Evolutionary conservation across 2,329 filamentous ascomycete genomes (phyloP), one percentile per base, ranked within the genome.

Genomic region (Cercospora canescens): DNA sequence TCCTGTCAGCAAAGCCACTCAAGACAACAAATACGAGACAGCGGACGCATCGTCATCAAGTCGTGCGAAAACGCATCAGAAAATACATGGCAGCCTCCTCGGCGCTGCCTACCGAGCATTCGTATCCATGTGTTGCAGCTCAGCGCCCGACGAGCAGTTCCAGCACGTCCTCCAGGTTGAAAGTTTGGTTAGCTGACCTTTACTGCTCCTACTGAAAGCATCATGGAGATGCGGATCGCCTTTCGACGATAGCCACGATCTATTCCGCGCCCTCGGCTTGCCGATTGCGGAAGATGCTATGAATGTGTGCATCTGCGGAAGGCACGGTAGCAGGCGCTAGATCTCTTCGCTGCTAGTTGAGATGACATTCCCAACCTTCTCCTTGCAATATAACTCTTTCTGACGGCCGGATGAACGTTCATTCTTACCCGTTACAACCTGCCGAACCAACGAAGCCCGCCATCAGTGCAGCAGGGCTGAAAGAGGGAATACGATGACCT

Each of bases 1-100:
- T 56, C 28, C 52, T 56, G 52, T 56, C 52, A 56, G 52, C 52
- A 56, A 24, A 56, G 52, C 52, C 52, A 56, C 52, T 26, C n/a
- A n/a, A 4, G 45, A 28, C 11, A 52, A 52, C 26, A 16, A n/a
- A 30, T 26, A 50, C 24, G 45, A 52, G n/a, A 9, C 45, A 28
- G 26, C 16, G 24, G n/a, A 52, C 12, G 45, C 24, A 50, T 50
- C 6, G 45, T 50, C 11, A 50, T 50, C 45, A 50, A 2, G 6
- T 21, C 26, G 24, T 30, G 32, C 24, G 14, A 24, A 9, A 16
- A 50, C 12, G 14, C 21, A 26, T 14, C 11, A 28, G 24, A 16
- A 4, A 0, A 50, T 50, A 45, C 41, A 50, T 11, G 45, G 16
- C 3, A 24, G 12, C 4, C 1, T 26, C 16, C 12, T 21, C 16